phyloP scores from a whole-genome alignment of 2,329 filamentous ascomycete genomes.

The Ascochyta viciae-villosae region DNA sequence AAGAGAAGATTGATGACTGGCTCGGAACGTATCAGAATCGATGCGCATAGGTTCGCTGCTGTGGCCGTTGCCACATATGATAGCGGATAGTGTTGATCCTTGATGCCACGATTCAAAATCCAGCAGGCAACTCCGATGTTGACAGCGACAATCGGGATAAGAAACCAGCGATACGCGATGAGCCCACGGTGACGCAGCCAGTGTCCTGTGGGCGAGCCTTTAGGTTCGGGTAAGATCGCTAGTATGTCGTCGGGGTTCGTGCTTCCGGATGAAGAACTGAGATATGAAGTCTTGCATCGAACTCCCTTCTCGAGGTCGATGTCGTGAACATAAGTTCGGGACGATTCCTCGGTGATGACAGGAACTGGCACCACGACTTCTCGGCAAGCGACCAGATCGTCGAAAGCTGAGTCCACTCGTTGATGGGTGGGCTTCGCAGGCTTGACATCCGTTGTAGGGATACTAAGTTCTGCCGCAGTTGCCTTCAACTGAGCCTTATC shows the following conservation, averaged over 20 bases:
- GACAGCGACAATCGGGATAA: conserved; percentile 35
- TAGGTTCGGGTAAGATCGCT: conserved; percentile 15
- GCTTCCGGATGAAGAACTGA: conserved; percentile 19
- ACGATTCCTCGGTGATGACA: neutral
- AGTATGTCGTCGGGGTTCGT: conserved; percentile 18
- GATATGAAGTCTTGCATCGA: conserved; percentile 14
- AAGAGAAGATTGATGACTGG: conserved; percentile 49
- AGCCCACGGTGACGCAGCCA: conserved; percentile 44
- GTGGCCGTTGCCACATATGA: conserved; percentile 45
- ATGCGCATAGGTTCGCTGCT: conserved; percentile 46
- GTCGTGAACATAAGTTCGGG: neutral
- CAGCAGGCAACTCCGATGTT: conserved; percentile 39
- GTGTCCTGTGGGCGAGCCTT: conserved; percentile 18
- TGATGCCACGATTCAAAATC: conserved; percentile 35
- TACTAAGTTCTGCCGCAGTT: conserved; percentile 23
- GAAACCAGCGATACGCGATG: conserved; percentile 43
- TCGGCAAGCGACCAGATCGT: conserved; percentile 14
- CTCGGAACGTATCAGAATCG: conserved; percentile 46
- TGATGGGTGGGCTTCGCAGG: conserved; percentile 3
- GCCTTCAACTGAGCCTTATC: conserved; percentile 58
- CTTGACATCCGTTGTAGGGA: conserved; percentile 7
- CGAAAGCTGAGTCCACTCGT: conserved; percentile 12
- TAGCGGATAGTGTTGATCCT: conserved; percentile 31
- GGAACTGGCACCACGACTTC: conserved; percentile 11
- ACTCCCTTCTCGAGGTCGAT: conserved; percentile 23